Evolutionary conservation across 176 grass and related monocot genomes (phyloP).

Genomic region (Saccharum spontaneum): DNA sequence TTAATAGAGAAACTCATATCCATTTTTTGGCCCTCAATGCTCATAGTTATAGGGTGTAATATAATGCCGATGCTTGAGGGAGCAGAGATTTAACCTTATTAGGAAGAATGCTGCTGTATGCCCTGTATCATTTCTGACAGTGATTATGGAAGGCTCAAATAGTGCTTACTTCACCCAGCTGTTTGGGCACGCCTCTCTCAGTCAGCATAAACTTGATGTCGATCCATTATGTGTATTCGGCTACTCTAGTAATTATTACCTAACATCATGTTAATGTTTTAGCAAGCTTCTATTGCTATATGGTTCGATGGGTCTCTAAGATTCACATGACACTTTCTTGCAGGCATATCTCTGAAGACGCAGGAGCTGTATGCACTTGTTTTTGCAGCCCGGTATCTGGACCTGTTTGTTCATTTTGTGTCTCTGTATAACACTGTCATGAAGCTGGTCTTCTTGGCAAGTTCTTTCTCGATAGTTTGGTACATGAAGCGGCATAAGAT

Average conservation of each 20-base stretch:
- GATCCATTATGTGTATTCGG: neutral
- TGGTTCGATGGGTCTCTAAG: neutral
- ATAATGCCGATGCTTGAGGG: neutral
- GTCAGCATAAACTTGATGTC: neutral
- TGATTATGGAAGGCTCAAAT: neutral
- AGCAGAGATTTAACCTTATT: neutral
- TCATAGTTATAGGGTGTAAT: neutral
- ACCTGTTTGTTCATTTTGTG: conserved; percentile 71
- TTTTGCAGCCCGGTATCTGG: conserved; percentile 86
- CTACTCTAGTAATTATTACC: neutral
- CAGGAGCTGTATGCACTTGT: conserved; percentile 97
- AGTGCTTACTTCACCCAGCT: neutral
- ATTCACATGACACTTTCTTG: conserved; percentile 6
- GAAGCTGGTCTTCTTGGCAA: conserved; percentile 93
- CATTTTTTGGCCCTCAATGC: neutral
- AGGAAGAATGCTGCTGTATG: too few relatives aligned
- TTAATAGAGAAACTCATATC: neutral
- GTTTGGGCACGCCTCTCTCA: neutral
- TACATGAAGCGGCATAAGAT: conserved; percentile 92
- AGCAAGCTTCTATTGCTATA: neutral
- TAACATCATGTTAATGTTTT: neutral
- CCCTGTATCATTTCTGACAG: neutral
- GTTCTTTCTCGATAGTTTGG: conserved; percentile 94
- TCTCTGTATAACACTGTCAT: conserved; percentile 89
- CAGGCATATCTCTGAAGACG: conserved; percentile 94